These are phyloP conservation scores for Mycena galopus DNA, from an alignment of 768 basidiomycete genomes.

Conservation along the genomic window DNA sequence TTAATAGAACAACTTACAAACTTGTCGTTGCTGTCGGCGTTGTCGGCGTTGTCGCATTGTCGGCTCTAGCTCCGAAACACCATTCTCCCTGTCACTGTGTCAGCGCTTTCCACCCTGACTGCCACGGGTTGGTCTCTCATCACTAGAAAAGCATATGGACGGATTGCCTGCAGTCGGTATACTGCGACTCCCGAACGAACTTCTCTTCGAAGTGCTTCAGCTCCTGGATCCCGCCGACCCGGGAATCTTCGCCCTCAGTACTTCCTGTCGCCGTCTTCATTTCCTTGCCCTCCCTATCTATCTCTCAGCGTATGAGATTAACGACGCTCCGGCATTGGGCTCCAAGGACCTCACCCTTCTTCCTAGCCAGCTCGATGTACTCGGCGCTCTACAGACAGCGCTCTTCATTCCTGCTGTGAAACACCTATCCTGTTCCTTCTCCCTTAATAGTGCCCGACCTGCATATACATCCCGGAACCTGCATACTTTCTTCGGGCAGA, in stretches of 20 bases:
- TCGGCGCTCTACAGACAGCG: conserved; percentile 16
- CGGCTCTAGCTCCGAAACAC: too few relatives aligned
- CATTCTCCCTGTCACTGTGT: too few relatives aligned
- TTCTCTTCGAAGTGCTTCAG: conserved; percentile 24
- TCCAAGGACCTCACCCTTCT: conserved; percentile 11
- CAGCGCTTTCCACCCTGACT: too few relatives aligned
- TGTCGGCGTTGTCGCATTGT: too few relatives aligned
- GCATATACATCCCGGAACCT: conserved; percentile 6
- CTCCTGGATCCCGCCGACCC: conserved; percentile 17
- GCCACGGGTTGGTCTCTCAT: too few relatives aligned
- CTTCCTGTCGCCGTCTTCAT: conserved; percentile 19
- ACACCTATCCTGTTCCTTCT: conserved; percentile 28
- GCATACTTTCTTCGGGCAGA: conserved; percentile 12
- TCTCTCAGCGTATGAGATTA: conserved; percentile 18
- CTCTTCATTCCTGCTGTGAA: conserved; percentile 27
- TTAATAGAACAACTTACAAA: too few relatives aligned
- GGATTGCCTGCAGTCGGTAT: background rate
- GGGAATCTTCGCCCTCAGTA: conserved; percentile 22
- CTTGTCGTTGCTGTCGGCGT: too few relatives aligned
- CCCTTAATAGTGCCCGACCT: conserved; percentile 24
- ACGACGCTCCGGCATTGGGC: background rate
- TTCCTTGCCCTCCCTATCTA: conserved; percentile 27
- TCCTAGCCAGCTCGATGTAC: conserved; percentile 15
- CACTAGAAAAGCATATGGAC: too few relatives aligned
- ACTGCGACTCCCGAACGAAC: conserved; percentile 23